Conservation (phyloP, 2,329 filamentous ascomycete species). For the Cordyceps fumosorosea region DNA sequence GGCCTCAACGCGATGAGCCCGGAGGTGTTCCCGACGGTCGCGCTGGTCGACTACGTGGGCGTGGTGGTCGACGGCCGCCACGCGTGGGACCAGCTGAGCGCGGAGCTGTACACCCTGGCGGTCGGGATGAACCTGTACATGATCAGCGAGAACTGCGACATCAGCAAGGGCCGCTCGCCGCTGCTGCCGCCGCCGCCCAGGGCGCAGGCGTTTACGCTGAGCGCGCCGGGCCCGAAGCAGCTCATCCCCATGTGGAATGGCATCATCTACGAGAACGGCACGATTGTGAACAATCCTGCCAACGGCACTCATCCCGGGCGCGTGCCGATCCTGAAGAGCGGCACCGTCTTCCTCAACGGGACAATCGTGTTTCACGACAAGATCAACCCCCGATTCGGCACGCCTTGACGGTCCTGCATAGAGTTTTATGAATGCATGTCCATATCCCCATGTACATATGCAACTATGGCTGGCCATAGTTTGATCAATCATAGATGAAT, state of each 20-base stretch:
- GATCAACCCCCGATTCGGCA: constrained; percentile 17
- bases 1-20: constrained; percentile 24
- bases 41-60: constrained; percentile 27
- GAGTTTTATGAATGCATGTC: background rate
- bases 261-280: constrained; percentile 27
- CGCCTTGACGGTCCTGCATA: background rate
- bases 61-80: constrained; percentile 21
- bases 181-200: constrained; percentile 15
- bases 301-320: constrained; percentile 18
- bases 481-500: background rate
- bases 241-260: constrained; percentile 21
- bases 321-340: constrained; percentile 19
- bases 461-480: constrained; percentile 4
- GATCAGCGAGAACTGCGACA: constrained; percentile 27
- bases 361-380: constrained; percentile 18
- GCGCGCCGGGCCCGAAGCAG: background rate
- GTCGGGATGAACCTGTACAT: constrained; percentile 27
- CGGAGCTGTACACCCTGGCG: constrained; percentile 26
- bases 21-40: constrained; percentile 24
- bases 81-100: constrained; percentile 24
- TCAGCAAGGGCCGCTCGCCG: constrained; percentile 20
- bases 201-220: background rate
- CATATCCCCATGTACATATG: background rate
- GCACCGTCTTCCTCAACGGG: constrained; percentile 22
- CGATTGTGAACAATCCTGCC: constrained; percentile 20